A percentile compares a stretch with the other conserved stretches of the same genome.
Conservation (phyloP, 2,329 filamentous ascomycete genomes). For the Furcasterigmium furcatum region DNA sequence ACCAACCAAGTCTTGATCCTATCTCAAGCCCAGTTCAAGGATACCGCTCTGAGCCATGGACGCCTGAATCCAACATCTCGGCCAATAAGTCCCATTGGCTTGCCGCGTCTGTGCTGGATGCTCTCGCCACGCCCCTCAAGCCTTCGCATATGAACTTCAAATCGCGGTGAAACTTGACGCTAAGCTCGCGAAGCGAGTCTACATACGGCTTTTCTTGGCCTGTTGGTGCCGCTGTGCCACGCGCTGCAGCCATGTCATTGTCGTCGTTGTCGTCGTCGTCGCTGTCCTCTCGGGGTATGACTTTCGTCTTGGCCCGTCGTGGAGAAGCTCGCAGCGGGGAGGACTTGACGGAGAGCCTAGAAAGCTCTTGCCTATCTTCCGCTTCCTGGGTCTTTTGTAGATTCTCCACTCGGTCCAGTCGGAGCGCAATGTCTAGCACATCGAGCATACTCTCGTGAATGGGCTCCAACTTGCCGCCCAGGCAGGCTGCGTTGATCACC, state of each 20-base stretch:
- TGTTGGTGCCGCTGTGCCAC: constrained; percentile 11
- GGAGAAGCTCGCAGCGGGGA: constrained; percentile 22
- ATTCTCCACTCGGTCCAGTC: constrained; percentile 60
- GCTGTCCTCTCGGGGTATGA: constrained; percentile 17
- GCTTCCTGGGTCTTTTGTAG: constrained; percentile 31
- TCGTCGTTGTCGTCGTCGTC: constrained; percentile 34
- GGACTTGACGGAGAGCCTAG: constrained; percentile 31
- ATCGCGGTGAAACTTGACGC: constrained; percentile 60
- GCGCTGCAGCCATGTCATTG: constrained; percentile 16
- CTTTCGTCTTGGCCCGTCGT: constrained; percentile 8
- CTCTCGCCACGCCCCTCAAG: constrained; percentile 70
- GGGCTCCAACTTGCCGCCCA: constrained; percentile 64
- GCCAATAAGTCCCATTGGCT: constrained; percentile 77
- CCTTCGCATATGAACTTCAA: constrained; percentile 70
- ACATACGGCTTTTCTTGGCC: constrained; percentile 35
- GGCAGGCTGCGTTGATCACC: constrained; percentile 65
- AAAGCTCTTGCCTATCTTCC: constrained; percentile 33
- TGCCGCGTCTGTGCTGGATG: constrained; percentile 58
- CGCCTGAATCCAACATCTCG: constrained; percentile 67
- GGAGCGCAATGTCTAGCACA: constrained; percentile 71
- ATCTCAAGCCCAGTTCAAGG: neutral
- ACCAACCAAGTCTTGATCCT: neutral
- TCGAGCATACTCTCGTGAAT: constrained; percentile 73
- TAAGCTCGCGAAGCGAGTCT: constrained; percentile 53
- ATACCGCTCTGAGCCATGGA: constrained; percentile 9